Evolutionary conservation across 2,329 filamentous ascomycete genomes (phyloP).

Genomic region (Talaromyces funiculosus): DNA sequence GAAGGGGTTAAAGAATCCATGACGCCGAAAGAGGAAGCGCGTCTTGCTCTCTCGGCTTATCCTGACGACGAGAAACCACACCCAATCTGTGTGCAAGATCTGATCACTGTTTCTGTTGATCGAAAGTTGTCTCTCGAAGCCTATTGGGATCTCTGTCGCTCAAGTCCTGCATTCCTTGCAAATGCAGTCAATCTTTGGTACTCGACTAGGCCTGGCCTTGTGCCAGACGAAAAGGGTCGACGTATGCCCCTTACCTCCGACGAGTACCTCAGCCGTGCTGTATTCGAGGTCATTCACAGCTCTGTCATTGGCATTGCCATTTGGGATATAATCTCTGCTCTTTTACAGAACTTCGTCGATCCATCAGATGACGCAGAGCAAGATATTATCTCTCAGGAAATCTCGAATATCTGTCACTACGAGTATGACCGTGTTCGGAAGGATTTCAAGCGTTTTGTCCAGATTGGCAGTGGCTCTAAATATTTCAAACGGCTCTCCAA

Average conservation of each 20-base stretch:
- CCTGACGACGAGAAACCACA: not conserved
- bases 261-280: conserved; percentile 37
- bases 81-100: not conserved
- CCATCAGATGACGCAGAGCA: conserved; percentile 32
- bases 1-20: not conserved
- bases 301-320: conserved; percentile 32
- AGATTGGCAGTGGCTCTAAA: conserved; percentile 31
- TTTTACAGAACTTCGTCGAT: not conserved
- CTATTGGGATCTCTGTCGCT: not conserved
- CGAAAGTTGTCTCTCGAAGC: not conserved
- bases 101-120: not conserved
- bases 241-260: conserved; percentile 35
- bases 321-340: conserved; percentile 30
- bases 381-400: conserved; percentile 41
- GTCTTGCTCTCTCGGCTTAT: not conserved
- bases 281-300: conserved; percentile 40
- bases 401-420: conserved; percentile 42
- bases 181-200: not conserved
- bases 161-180: not conserved
- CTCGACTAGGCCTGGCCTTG: conserved; percentile 27
- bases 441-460: conserved; percentile 39
- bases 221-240: conserved; percentile 44
- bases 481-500: conserved; percentile 41
- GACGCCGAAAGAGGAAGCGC: not conserved
- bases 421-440: conserved; percentile 39